phyloP scores from a whole-genome alignment of 1,284 basidiomycete genomes.

The Microbotryum violaceum region DNA sequence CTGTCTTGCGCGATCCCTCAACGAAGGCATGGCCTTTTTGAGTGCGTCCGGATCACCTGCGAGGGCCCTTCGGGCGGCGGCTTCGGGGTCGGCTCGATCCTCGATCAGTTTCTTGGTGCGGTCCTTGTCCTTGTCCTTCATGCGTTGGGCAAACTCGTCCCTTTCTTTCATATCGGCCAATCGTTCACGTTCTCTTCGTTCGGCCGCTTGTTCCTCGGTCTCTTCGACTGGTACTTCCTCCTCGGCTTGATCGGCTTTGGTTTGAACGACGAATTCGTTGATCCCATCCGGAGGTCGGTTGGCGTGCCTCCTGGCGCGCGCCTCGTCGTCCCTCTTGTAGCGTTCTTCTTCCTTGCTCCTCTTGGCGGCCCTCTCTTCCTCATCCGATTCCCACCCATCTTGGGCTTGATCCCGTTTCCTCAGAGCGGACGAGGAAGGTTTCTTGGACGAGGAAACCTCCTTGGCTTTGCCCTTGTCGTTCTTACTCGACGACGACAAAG shows the following conservation, averaged over 20 bases:
- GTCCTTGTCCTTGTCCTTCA: slow-evolving; percentile 74
- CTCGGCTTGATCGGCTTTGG: slow-evolving; percentile 40
- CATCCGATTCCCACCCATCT: slow-evolving; percentile 78
- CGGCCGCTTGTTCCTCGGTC: slow-evolving; percentile 58
- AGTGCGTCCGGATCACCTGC: slow-evolving; percentile 78
- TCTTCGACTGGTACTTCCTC: slow-evolving; percentile 6
- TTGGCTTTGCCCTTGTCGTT: slow-evolving; percentile 51
- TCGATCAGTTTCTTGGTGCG: slow-evolving; percentile 85
- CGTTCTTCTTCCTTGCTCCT: slow-evolving; percentile 44
- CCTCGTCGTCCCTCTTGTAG: slow-evolving; percentile 43
- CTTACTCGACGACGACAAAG: too few species aligned
- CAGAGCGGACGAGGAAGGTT: slow-evolving; percentile 31
- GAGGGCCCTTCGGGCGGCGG: slow-evolving; percentile 66
- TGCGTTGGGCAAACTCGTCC: slow-evolving; percentile 85
- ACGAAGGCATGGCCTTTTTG: slow-evolving; percentile 62
- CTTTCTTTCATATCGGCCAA: slow-evolving; percentile 73
- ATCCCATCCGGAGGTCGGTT: slow-evolving; percentile 42
- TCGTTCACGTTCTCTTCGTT: slow-evolving; percentile 63
- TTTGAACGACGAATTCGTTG: too few species aligned
- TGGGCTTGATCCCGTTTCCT: slow-evolving; percentile 45
- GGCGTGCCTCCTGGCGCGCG: slow-evolving; percentile 28
- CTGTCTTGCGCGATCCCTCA: slow-evolving; percentile 78
- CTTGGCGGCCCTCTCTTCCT: slow-evolving; percentile 53
- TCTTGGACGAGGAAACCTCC: slow-evolving; percentile 41
- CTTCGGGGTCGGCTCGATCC: slow-evolving; percentile 74